Evolutionary conservation across 176 grass and related monocot species (phyloP).

Genomic region (Oryza brachyantha): DNA sequence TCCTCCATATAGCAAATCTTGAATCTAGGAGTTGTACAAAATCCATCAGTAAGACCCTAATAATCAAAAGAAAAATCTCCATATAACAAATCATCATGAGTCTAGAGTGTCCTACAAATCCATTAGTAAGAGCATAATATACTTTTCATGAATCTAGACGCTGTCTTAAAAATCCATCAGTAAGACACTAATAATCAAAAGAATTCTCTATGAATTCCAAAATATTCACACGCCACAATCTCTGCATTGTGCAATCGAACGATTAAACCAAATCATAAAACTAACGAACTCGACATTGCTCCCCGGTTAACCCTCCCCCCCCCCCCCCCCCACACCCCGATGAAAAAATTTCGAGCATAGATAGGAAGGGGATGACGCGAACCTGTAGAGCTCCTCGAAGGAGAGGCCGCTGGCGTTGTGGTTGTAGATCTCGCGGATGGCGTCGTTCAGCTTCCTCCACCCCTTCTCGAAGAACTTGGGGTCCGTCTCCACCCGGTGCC

Average conservation of each 20-base stretch:
- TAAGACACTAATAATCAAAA: no score
- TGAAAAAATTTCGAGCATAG: background rate
- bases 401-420: slow-evolving; percentile 95
- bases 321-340: background rate
- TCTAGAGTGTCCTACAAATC: no score
- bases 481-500: slow-evolving; percentile 73
- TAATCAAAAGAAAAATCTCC: no score
- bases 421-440: slow-evolving; percentile 82
- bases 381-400: slow-evolving; percentile 95
- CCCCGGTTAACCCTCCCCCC: background rate
- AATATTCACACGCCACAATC: background rate
- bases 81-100: no score
- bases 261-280: background rate
- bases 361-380: background rate
- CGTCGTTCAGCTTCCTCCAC: slow-evolving; percentile 64
- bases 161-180: no score
- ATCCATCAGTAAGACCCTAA: background rate
- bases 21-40: no score
- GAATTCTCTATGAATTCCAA: no score
- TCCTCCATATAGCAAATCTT: no score
- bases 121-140: no score
- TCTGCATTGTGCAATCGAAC: background rate
- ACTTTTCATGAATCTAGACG: no score
- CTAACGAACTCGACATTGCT: no score
- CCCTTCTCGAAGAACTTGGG: slow-evolving; percentile 78